Percentiles rank a stretch among this genome's conserved stretches.
Conservation (phyloP, 805 yeast genomes). For the Jamesozyma piceae region DNA sequence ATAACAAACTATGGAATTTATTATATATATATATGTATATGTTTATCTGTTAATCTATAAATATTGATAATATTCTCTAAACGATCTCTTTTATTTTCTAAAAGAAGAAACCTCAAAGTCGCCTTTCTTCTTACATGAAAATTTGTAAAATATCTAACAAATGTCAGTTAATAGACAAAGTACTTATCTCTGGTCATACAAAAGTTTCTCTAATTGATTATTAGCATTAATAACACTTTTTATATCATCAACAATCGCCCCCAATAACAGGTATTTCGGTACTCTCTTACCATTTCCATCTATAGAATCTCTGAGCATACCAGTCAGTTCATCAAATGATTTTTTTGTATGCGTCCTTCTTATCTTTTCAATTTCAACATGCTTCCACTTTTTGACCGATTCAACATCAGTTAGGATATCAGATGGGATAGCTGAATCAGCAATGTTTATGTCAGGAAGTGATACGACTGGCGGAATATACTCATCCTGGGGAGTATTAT, state of each 20-base stretch:
- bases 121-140: neutral
- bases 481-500: neutral
- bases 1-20: too few relatives aligned
- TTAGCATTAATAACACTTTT: constrained; percentile 22
- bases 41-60: too few relatives aligned
- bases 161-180: too few relatives aligned
- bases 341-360: constrained; percentile 25
- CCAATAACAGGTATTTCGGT: constrained; percentile 27
- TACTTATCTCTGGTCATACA: constrained; percentile 1
- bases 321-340: constrained; percentile 22
- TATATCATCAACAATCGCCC: constrained; percentile 26
- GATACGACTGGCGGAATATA: constrained; percentile 11
- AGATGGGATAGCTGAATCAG: constrained; percentile 17
- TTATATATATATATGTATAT: too few relatives aligned
- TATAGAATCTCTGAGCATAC: constrained; percentile 11
- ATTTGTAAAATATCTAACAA: neutral
- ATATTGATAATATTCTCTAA: too few relatives aligned
- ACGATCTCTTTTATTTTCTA: too few relatives aligned
- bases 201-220: constrained; percentile 15
- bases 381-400: constrained; percentile 26
- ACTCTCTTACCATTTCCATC: constrained; percentile 19
- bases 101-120: neutral
- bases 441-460: constrained; percentile 20
- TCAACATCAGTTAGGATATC: constrained; percentile 14
- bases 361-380: constrained; percentile 26